A percentile compares a stretch with the other conserved stretches of the same genome.
These are phyloP conservation scores for Xylariomycetidae sp. DNA, from an alignment of 2,329 filamentous ascomycete species.

Conservation along the genomic window DNA sequence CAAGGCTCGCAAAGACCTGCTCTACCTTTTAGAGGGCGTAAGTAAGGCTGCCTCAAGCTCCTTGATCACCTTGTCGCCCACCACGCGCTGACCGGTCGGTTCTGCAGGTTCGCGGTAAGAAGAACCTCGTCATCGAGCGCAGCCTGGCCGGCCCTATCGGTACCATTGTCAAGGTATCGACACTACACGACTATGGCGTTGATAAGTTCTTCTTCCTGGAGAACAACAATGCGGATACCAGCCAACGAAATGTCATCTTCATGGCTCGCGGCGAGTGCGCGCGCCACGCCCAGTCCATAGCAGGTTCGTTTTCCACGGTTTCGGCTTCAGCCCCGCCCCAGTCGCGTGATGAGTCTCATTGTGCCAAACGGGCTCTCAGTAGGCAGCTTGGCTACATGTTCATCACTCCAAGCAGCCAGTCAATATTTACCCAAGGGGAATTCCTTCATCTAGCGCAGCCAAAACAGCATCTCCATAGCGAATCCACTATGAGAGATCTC, in stretches of 20 bases:
- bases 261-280: slow-evolving; percentile 86
- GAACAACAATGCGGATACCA: slow-evolving; percentile 90
- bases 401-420: slow-evolving; percentile 48
- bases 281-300: slow-evolving; percentile 75
- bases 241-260: slow-evolving; percentile 92
- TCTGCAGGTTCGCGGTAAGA: slow-evolving; percentile 88
- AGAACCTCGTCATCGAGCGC: slow-evolving; percentile 92
- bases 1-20: slow-evolving; percentile 79
- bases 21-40: slow-evolving; percentile 91
- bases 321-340: neutral
- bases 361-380: slow-evolving; percentile 8
- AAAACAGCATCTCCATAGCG: slow-evolving; percentile 32
- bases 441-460: slow-evolving; percentile 12
- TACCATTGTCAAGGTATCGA: slow-evolving; percentile 90
- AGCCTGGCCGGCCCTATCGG: slow-evolving; percentile 84
- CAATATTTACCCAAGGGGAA: slow-evolving; percentile 47
- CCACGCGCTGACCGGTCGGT: slow-evolving; percentile 11
- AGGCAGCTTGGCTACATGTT: slow-evolving; percentile 9
- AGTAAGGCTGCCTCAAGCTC: slow-evolving; percentile 40
- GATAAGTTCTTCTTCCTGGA: slow-evolving; percentile 97
- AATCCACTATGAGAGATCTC: slow-evolving; percentile 35
- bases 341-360: slow-evolving; percentile 3
- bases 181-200: slow-evolving; percentile 92
- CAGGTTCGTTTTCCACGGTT: slow-evolving; percentile 57
- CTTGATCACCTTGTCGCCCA: slow-evolving; percentile 6